A percentile compares a stretch with the other conserved stretches of the same genome.
phyloP scores from a whole-genome alignment of 352 stramenopile species.

The Achlya hypogyna region DNA sequence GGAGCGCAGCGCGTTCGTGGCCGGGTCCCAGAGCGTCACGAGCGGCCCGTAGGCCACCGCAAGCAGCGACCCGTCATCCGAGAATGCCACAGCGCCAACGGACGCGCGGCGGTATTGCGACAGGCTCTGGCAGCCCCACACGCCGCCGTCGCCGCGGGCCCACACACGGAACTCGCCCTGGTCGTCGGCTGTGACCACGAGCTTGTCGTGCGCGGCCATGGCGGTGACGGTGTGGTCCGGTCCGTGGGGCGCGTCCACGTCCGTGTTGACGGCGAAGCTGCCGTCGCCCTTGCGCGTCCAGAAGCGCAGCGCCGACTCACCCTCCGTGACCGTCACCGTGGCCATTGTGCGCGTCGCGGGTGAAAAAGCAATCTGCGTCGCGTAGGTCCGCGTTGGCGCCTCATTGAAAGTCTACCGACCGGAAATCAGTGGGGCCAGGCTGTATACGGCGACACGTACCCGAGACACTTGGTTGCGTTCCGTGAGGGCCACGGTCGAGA shows the following conservation, averaged over 20 bases:
- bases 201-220: conserved; percentile 31
- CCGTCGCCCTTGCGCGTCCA: conserved; percentile 67
- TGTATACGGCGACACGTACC: neutral
- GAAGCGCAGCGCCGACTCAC: conserved; percentile 58
- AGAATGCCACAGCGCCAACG: conserved; percentile 62
- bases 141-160: conserved; percentile 23
- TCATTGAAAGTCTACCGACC: conserved; percentile 15
- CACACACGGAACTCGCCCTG: conserved; percentile 77
- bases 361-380: conserved; percentile 11
- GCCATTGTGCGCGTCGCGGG: conserved; percentile 21
- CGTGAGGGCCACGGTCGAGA: conserved; percentile 57
- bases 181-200: conserved; percentile 54
- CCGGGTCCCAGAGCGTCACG: conserved; percentile 79
- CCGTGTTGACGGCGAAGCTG: conserved; percentile 71
- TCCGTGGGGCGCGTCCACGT: conserved; percentile 72
- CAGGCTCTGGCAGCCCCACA: conserved; percentile 71
- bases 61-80: conserved; percentile 69
- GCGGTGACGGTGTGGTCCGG: conserved; percentile 33
- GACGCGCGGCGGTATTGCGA: conserved; percentile 61
- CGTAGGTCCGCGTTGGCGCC: conserved; percentile 13
- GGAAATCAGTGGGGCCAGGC: neutral
- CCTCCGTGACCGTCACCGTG: conserved; percentile 5
- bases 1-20: conserved; percentile 57
- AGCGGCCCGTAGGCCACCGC: conserved; percentile 72
- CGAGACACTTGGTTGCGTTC: conserved; percentile 80